phyloP scores from a whole-genome alignment of 83 land plant genomes.

The Diphasiastrum complanatum region DNA sequence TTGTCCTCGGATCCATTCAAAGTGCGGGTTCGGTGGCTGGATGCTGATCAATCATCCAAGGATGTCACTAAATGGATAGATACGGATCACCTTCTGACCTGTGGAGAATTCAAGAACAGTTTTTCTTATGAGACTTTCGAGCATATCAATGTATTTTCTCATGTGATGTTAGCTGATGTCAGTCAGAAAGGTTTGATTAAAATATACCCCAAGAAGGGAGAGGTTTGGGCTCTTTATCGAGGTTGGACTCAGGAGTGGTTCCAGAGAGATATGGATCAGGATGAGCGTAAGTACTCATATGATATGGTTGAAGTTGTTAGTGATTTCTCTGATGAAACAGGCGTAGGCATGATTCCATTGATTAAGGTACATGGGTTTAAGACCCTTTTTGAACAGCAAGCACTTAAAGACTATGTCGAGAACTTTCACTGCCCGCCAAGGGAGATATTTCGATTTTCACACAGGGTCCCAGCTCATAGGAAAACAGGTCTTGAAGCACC shows the following conservation, averaged over 20 bases:
- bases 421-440: slow-evolving; percentile 36
- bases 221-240: slow-evolving; percentile 68
- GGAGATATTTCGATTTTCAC: slow-evolving; percentile 68
- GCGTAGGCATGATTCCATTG: slow-evolving; percentile 40
- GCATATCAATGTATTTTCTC: slow-evolving; percentile 66
- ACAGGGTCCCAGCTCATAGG: slow-evolving; percentile 56
- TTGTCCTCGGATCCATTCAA: slow-evolving; percentile 56
- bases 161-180: slow-evolving; percentile 42
- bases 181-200: slow-evolving; percentile 44
- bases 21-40: slow-evolving; percentile 49
- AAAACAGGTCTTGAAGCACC: slow-evolving; percentile 39
- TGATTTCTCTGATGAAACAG: slow-evolving; percentile 47
- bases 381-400: slow-evolving; percentile 48
- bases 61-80: slow-evolving; percentile 48
- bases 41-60: slow-evolving; percentile 41
- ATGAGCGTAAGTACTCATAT: slow-evolving; percentile 42
- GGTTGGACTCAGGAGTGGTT: slow-evolving; percentile 56
- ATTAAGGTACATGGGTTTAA: slow-evolving; percentile 58
- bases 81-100: slow-evolving; percentile 55
- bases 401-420: slow-evolving; percentile 15
- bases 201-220: slow-evolving; percentile 58
- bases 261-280: slow-evolving; percentile 40
- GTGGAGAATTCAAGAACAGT: slow-evolving; percentile 59
- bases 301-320: slow-evolving; percentile 68
- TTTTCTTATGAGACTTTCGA: slow-evolving; percentile 29